phyloP scores from a whole-genome alignment of 2,329 filamentous ascomycete species.

The Cladorrhinum sp. region DNA sequence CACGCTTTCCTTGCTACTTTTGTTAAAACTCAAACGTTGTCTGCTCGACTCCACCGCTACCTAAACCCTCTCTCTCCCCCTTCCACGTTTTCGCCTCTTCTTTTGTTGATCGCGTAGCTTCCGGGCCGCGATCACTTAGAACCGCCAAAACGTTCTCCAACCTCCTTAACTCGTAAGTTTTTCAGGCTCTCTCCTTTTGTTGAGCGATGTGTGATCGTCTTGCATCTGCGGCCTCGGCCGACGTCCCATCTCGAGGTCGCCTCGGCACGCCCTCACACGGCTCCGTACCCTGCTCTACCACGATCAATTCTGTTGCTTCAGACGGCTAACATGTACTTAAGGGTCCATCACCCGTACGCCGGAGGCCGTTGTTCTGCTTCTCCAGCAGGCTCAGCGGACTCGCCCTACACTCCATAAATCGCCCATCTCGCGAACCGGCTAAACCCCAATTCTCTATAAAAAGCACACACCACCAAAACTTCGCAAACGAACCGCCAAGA shows the following conservation, averaged over 20 bases:
- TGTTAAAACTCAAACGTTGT: not conserved
- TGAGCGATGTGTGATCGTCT: not conserved
- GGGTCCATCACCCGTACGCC: constrained; percentile 93
- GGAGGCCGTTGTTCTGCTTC: constrained; percentile 90
- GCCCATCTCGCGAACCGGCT: constrained; percentile 7
- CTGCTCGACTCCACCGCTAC: not conserved
- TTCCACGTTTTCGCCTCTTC: constrained; percentile 10
- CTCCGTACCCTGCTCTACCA: not conserved
- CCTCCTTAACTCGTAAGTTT: constrained; percentile 86
- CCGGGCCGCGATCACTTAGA: constrained; percentile 55
- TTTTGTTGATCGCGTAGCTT: constrained; percentile 49
- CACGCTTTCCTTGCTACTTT: not conserved
- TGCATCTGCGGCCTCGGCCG: not conserved
- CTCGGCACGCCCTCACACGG: not conserved
- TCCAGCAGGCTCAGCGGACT: constrained; percentile 77
- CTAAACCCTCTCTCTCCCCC: not conserved
- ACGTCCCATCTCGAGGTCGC: not conserved
- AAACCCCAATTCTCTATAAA: constrained; percentile 21
- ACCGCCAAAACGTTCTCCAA: constrained; percentile 97
- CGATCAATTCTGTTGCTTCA: not conserved
- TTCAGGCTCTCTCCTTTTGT: not conserved
- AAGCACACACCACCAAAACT: constrained; percentile 17
- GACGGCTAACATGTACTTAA: constrained; percentile 37
- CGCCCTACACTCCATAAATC: constrained; percentile 55
- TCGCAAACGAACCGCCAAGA: constrained; percentile 42